phyloP scores from a whole-genome alignment of 257 asterid species.

The Buddleja alternifolia region DNA sequence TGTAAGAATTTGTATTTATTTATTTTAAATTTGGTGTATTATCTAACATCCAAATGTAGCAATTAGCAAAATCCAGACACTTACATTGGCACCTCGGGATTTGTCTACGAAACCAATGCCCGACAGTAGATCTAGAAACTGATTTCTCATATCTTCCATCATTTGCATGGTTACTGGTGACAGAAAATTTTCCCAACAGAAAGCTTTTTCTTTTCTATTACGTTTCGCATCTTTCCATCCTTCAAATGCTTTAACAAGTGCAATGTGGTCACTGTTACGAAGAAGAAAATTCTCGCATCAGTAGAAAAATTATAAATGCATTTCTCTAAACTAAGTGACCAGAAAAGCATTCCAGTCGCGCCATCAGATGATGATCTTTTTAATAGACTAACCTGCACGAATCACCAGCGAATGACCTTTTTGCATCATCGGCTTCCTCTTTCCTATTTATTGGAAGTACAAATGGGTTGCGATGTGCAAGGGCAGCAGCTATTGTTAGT shows the following conservation, averaged over 20 bases:
- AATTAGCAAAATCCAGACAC: constrained; percentile 23
- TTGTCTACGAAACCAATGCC: constrained; percentile 86
- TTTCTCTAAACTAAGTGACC: background rate
- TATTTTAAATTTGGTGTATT: background rate
- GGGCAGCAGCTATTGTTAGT: constrained; percentile 93
- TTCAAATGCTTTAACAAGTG: constrained; percentile 91
- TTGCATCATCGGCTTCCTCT: constrained; percentile 92
- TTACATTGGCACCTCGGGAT: constrained; percentile 66
- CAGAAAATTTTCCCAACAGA: constrained; percentile 90
- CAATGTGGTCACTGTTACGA: constrained; percentile 83
- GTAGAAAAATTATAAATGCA: constrained; percentile 13
- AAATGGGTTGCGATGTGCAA: constrained; percentile 91
- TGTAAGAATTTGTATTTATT: background rate
- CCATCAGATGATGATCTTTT: constrained; percentile 24
- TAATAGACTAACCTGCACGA: constrained; percentile 83
- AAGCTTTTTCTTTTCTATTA: constrained; percentile 57
- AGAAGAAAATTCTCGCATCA: constrained; percentile 25
- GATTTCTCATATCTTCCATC: constrained; percentile 91
- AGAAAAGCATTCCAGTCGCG: background rate
- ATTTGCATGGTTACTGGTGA: constrained; percentile 83
- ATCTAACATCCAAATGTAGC: background rate
- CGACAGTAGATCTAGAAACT: constrained; percentile 81
- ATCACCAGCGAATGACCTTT: constrained; percentile 89
- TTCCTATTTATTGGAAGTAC: constrained; percentile 86
- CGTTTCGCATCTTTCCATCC: constrained; percentile 90